phyloP scores from a whole-genome alignment of 2,329 filamentous ascomycete species.

The Thelonectria rubi region DNA sequence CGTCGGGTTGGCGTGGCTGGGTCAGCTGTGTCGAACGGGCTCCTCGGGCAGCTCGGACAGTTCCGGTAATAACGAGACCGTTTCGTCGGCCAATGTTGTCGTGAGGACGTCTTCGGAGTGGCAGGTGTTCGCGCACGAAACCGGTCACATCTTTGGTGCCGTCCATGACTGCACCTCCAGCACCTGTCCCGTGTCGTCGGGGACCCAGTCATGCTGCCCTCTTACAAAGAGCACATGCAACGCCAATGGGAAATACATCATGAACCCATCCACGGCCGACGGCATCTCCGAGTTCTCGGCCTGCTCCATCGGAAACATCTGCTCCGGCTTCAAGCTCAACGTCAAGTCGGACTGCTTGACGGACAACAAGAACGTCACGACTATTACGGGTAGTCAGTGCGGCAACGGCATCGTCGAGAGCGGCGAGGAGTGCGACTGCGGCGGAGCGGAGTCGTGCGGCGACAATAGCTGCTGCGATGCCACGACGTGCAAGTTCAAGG shows the following conservation, averaged over 20 bases:
- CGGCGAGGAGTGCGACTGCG: conserved; percentile 96
- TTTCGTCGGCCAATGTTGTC: conserved; percentile 89
- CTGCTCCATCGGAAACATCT: conserved; percentile 93
- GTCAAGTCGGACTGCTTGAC: conserved; percentile 81
- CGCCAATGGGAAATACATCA: conserved; percentile 83
- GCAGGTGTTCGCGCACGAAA: conserved; percentile 96
- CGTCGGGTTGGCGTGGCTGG: conserved; percentile 92
- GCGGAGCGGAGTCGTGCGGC: conserved; percentile 76
- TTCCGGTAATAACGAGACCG: conserved; percentile 70
- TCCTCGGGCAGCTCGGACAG: conserved; percentile 61
- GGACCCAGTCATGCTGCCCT: conserved; percentile 77
- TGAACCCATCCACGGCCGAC: conserved; percentile 88
- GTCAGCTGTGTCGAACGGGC: conserved; percentile 77
- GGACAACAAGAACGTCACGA: conserved; percentile 85
- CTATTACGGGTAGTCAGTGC: conserved; percentile 84
- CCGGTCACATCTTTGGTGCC: conserved; percentile 93
- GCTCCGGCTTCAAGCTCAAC: conserved; percentile 81
- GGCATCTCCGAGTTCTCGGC: conserved; percentile 83
- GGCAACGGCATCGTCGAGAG: conserved; percentile 96
- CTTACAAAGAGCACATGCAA: conserved; percentile 74
- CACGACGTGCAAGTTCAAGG: conserved; percentile 84
- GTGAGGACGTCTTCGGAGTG: conserved; percentile 85
- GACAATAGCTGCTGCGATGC: conserved; percentile 85
- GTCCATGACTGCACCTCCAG: conserved; percentile 85
- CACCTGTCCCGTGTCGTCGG: conserved; percentile 72